Base-by-base conservation (phyloP, 495 filamentous ascomycete species). In the Penicilliopsis zonata region DNA sequence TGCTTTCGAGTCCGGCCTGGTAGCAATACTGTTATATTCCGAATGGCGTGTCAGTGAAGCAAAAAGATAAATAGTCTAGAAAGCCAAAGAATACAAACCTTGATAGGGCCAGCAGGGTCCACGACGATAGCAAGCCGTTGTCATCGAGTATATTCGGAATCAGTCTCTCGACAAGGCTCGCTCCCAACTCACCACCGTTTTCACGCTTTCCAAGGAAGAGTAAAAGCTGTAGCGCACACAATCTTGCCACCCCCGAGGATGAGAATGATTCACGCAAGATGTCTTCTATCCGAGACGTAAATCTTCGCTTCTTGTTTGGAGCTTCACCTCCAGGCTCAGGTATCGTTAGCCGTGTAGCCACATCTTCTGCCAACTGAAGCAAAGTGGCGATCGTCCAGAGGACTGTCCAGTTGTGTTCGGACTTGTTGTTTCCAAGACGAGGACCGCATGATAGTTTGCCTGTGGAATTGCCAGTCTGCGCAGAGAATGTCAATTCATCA, bases 141-240 rank as follows among this genome's bases (percentile, higher is more conserved):
- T 78, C 72, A 41, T 79, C 74, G 26, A 70, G 46, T 32, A 80
- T 59, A 44, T 50, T 57, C 3, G 59, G 40, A 12, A 60, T 42
- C 9, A 81, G 56, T 29, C 49, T 53, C 29, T 67, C 60, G n/a
- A 78, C 30, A 4, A 64, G 44, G 5, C 42, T 44, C 9, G 51
- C 50, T 31, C 69, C 67, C 10, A 51, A 52, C n/a, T 65, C 62
- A 25, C 61, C 22, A 12, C 42, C 42, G 5, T 43, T 34, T 36
- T 51, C 54, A 15, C 55, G 48, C 22, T 65, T 59, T 16, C 68
- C 49, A 17, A 86, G 61, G 43, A 95, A 92, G 0, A 80, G 73
- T 13, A 94, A 44, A n/a, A 84, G 59, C 41, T 94, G 86, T 15
- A 96, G 56, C 21, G 80, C 78, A 21, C 74, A 80, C 20, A 81